Conservation (phyloP, 2,329 filamentous ascomycete species). For the Dactylellina cionopaga region DNA sequence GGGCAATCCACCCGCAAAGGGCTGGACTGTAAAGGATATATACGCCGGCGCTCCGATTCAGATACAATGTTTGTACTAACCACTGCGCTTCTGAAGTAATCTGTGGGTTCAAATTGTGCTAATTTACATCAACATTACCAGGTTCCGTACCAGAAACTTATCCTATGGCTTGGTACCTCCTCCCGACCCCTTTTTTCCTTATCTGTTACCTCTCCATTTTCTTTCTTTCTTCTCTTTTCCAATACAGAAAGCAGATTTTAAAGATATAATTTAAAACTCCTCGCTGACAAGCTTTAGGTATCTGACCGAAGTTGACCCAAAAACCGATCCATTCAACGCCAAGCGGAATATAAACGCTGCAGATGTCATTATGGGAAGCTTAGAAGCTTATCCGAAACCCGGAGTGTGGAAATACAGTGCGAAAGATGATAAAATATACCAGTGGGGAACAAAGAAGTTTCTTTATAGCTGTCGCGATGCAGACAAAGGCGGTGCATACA, state of each 20-base stretch:
- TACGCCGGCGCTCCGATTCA: slow-evolving; percentile 22
- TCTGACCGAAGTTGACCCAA: slow-evolving; percentile 22
- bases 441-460: slow-evolving; percentile 33
- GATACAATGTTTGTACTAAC: slow-evolving; percentile 18
- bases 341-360: background rate
- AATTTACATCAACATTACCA: too few species aligned
- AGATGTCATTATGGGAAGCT: slow-evolving; percentile 18
- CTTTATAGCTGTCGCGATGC: slow-evolving; percentile 33
- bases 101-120: background rate
- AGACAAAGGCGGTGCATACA: slow-evolving; percentile 15
- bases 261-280: background rate
- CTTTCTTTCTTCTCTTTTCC: background rate
- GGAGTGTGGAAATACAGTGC: slow-evolving; percentile 30
- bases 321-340: slow-evolving; percentile 10
- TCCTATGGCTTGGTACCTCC: slow-evolving; percentile 39
- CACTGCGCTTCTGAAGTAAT: background rate
- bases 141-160: slow-evolving; percentile 19
- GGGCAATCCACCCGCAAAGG: slow-evolving; percentile 20
- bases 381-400: slow-evolving; percentile 15
- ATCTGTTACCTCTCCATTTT: background rate
- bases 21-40: slow-evolving; percentile 19
- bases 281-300: slow-evolving; percentile 9
- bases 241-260: background rate
- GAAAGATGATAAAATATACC: slow-evolving; percentile 7
- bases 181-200: too few species aligned